phyloP scores from a whole-genome alignment of 2,329 filamentous ascomycete genomes.

The Colletotrichum sp. region DNA sequence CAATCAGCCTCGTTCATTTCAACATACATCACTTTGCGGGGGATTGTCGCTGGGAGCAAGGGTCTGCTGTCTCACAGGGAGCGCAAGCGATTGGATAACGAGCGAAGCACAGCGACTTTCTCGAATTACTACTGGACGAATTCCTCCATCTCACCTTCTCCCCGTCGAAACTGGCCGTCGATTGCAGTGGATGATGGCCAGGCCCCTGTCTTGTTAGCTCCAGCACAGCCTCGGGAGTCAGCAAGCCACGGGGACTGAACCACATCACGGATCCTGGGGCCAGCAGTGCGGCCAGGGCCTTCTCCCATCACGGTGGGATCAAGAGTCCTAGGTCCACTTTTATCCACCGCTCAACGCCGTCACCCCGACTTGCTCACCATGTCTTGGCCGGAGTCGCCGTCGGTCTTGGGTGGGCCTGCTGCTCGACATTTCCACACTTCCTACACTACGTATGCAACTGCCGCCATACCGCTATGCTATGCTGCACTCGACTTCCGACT shows the following conservation, averaged over 20 bases:
- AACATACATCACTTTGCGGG: conserved; percentile 4
- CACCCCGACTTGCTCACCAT: conserved; percentile 8
- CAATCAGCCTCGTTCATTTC: conserved; percentile 5
- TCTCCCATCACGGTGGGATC: conserved; percentile 7
- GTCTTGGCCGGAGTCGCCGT: conserved; percentile 20
- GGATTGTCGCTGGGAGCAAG: conserved; percentile 12
- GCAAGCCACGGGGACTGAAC: conserved; percentile 21
- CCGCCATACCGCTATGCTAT: conserved; percentile 3
- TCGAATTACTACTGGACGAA: conserved; percentile 8
- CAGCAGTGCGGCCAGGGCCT: background rate
- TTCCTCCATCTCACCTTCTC: background rate
- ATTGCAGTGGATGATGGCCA: background rate
- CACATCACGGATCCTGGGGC: conserved; percentile 5
- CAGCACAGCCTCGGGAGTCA: conserved; percentile 20
- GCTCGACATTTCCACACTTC: conserved; percentile 6
- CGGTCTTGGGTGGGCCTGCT: conserved; percentile 13
- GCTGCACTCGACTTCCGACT: background rate
- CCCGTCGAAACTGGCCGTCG: background rate
- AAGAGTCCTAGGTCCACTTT: conserved; percentile 2
- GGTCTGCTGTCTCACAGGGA: conserved; percentile 8
- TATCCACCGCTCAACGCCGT: conserved; percentile 18
- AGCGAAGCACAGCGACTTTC: conserved; percentile 9
- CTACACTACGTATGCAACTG: conserved; percentile 2
- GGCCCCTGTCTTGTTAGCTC: conserved; percentile 11
- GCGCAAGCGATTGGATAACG: conserved; percentile 22